Evolutionary conservation across 371 early-diverging fungal species (phyloP), one percentile per base, ranked within the genome.

Genomic region (Lichtheimia hyalospora): DNA sequence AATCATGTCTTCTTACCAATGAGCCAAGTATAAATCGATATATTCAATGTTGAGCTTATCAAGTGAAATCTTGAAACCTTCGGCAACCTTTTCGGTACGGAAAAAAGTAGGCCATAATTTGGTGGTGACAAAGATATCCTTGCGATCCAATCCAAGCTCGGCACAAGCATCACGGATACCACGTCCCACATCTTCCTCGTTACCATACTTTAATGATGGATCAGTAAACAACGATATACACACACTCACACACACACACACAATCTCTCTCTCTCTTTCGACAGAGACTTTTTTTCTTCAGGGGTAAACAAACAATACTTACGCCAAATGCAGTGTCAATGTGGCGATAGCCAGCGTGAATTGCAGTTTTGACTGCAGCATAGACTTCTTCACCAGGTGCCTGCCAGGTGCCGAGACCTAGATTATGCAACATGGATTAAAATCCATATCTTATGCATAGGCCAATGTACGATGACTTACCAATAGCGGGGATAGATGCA

Each of bases 91-190:
- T 5, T 68, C 63, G 13, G 84, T 82, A 20, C 75, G 69, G 52
- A 78, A 79, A 57, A 71, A 63, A 48, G 75, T 82, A 55, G 84
- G 82, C 79, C 85, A 84, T 82, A 98, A 78, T 79, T 98, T 97
- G 68, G 92, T 90, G 16, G 96, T 96, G 54, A 96, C 82, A 72
- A 96, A 97, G 49, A 97, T 60, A 25, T 93, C 84, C 46, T 84
- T 69, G 49, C 96, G 84, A 28, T 70, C 57, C 49, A 77, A 58
- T n/a, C 66, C 67, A 34, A 69, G 69, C 46, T 83, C 75, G 23
- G 65, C 86, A 62, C 74, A 84, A 18, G 79, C 67, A 28, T 81
- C 73, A 23, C 68, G 72, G 49, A 92, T 76, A 41, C 77, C 89
- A 10, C 71, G 69, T 44, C 92, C 92, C 41, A 92, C 84, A 40